Conservation (phyloP, 768 basidiomycete genomes). For the Strobilomyces dryophilus region DNA sequence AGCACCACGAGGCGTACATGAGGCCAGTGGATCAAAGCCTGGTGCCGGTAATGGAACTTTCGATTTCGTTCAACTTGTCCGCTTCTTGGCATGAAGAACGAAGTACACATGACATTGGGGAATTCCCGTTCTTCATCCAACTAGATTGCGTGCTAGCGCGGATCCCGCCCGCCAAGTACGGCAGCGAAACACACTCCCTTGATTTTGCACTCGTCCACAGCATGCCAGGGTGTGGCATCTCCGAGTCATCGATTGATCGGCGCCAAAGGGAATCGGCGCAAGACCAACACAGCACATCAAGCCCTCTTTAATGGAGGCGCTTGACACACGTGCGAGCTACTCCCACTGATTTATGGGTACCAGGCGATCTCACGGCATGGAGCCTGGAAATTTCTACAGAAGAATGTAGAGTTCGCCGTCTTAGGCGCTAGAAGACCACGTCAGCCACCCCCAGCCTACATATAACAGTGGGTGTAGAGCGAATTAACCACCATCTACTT, state of each 20-base stretch:
- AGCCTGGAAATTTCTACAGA: not conserved
- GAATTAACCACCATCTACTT: not conserved
- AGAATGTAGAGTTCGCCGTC: not conserved
- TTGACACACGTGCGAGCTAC: not conserved
- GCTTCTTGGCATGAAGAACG: conserved; percentile 1
- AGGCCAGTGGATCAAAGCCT: not conserved
- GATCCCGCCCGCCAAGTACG: not conserved
- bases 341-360: not conserved
- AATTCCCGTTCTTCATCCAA: not conserved
- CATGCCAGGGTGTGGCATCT: not conserved
- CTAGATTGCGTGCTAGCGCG: not conserved
- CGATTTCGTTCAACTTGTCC: not conserved
- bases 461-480: conserved; percentile 9
- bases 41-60: conserved; percentile 11
- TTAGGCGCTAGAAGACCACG: not conserved
- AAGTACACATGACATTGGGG: conserved; percentile 1
- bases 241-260: conserved; percentile 2
- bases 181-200: too few species aligned
- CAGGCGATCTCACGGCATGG: conserved; percentile 1
- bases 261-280: not conserved
- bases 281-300: not conserved
- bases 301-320: not conserved
- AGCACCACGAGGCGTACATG: not conserved
- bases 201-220: not conserved
- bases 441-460: conserved; percentile 4